Conservation (phyloP, 768 basidiomycete genomes). For the Tulasnella sp. region DNA sequence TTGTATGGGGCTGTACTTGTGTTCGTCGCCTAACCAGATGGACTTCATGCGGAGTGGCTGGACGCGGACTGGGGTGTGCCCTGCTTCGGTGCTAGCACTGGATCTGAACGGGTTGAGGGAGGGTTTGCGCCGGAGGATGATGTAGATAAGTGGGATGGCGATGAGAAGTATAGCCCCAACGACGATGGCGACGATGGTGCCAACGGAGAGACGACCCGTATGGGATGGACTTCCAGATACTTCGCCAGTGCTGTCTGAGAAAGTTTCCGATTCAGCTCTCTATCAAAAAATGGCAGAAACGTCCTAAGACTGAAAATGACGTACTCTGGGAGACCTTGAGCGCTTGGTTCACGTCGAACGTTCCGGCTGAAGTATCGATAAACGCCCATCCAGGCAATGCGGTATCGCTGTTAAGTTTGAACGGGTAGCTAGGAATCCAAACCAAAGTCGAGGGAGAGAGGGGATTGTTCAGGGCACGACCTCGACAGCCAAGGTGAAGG, state of each 20-base stretch:
- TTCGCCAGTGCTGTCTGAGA: too few species aligned
- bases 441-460: background rate
- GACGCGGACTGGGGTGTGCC: too few species aligned
- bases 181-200: background rate
- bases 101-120: background rate
- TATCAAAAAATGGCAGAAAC: too few species aligned
- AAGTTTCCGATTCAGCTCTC: too few species aligned
- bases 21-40: background rate
- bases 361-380: conserved; percentile 4
- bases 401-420: background rate
- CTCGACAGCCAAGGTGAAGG: too few species aligned
- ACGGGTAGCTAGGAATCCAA: background rate
- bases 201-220: background rate
- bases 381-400: background rate
- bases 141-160: background rate
- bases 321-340: background rate
- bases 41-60: too few species aligned
- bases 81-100: background rate
- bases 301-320: background rate
- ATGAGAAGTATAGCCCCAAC: background rate
- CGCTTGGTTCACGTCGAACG: background rate
- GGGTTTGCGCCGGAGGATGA: background rate
- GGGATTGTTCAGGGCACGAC: background rate
- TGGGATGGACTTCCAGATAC: too few species aligned
- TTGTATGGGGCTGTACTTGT: background rate